These are phyloP conservation scores for Allium sativum DNA, from an alignment of 106 monocot genomes.

Conservation along the genomic window DNA sequence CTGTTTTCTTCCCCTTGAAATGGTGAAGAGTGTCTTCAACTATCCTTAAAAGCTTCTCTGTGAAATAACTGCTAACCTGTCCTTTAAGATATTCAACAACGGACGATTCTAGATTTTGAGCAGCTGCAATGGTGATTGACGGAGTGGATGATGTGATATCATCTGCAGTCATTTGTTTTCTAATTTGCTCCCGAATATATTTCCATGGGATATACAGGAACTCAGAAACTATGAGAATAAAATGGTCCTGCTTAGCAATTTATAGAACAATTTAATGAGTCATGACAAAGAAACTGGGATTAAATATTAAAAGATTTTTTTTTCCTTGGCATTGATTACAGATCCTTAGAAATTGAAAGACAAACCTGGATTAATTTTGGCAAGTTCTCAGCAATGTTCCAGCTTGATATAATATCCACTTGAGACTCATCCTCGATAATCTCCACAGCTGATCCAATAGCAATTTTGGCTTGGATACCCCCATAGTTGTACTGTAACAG, in stretches of 20 bases:
- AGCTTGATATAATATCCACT: conserved; percentile 77
- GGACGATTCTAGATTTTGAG: conserved; percentile 50
- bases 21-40: conserved; percentile 55
- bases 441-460: conserved; percentile 6
- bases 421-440: conserved; percentile 30
- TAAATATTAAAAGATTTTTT: background rate
- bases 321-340: background rate
- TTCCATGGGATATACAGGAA: conserved; percentile 92
- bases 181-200: conserved; percentile 40
- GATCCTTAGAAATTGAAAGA: background rate
- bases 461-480: conserved; percentile 59
- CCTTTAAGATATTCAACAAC: conserved; percentile 62
- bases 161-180: conserved; percentile 10
- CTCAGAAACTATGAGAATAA: conserved; percentile 76
- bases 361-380: conserved; percentile 66
- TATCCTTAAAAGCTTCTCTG: conserved; percentile 74
- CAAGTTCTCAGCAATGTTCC: conserved; percentile 82
- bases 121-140: conserved; percentile 63
- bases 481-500: conserved; percentile 77
- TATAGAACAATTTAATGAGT: background rate
- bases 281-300: background rate
- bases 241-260: conserved; percentile 58
- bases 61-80: conserved; percentile 86
- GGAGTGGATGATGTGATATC: conserved; percentile 42
- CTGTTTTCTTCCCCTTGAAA: conserved; percentile 34